phyloP scores from a whole-genome alignment of 1,284 basidiomycete species.

The Mrakiaceae sp. region DNA sequence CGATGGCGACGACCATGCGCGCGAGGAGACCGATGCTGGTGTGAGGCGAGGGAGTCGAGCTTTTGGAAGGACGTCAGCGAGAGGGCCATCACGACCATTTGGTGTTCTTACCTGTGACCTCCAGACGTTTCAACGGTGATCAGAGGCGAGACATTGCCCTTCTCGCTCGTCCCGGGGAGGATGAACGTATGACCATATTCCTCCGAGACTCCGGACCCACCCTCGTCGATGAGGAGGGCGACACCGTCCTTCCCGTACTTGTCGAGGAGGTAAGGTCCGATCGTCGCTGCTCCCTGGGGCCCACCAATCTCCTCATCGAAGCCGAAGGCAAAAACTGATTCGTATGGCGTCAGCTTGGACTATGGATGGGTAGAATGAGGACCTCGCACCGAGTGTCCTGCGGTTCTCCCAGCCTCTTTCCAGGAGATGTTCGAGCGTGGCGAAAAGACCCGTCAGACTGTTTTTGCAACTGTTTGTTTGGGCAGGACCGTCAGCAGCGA shows the following conservation, averaged over 20 bases:
- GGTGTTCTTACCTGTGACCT: conserved; percentile 6
- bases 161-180: conserved; percentile 25
- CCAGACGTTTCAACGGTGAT: conserved; percentile 27
- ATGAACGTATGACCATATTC: conserved; percentile 24
- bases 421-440: conserved; percentile 40
- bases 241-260: conserved; percentile 23
- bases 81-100: background rate
- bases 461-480: conserved; percentile 5
- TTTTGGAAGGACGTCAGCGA: no score
- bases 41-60: conserved; percentile 1
- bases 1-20: conserved; percentile 11
- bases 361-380: no score
- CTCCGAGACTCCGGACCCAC: conserved; percentile 24
- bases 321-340: conserved; percentile 13
- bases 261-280: conserved; percentile 19
- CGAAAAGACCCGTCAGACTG: conserved; percentile 35
- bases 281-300: conserved; percentile 21
- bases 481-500: background rate
- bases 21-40: conserved; percentile 12
- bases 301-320: conserved; percentile 25
- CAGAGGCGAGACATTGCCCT: conserved; percentile 28
- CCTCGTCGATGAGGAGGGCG: conserved; percentile 26
- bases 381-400: conserved; percentile 21
- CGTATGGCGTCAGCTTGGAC: no score
- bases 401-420: conserved; percentile 35